Base-by-base conservation (phyloP, 129 eudicot genomes). In the Pittosporum tobira region DNA sequence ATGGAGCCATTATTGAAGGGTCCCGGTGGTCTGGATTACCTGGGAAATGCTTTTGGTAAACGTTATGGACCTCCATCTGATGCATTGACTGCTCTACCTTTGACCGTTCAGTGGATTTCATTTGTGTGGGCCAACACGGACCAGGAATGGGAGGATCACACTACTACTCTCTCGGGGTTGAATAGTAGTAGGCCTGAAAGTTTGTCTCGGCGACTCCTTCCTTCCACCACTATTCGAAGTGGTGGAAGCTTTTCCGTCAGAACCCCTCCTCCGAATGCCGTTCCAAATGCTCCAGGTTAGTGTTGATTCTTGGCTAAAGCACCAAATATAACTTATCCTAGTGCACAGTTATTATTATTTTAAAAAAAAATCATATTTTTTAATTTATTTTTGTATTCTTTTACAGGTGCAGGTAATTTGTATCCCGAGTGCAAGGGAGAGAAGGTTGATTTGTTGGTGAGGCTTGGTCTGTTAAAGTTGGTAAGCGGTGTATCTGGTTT, bases 1-100 rank as follows among this genome's bases (percentile, higher is more conserved):
- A 73, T 87, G 83, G 94, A 87, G 64, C 99, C 99, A 15, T 55
- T 87, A 48, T 68, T 93, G 57, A 93, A 77, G 72, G 99, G 99
- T 57, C 91, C 96, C 47, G 93, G 84, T 15, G 99, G 91, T 47
- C 73, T 84, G 34, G 88, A 81, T 23, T 93, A 75, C 76, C 65
- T 93, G 64, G 68, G 75, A 24, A 81, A 83, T 50, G 86, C 88
- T 31, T 93, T 93, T 72, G 73, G 72, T 56, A 76, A 70, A 59
- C 88, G 68, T 49, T 81, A 79, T 72, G 99, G 99, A 2, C 79
- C 76, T 61, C 94, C 99, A 22, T 72, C 88, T 19, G 72, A 79
- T 57, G 94, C 93, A 25, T 57, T 15, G 21, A 29, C 68, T 54
- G 61, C 82, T 47, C 73, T 93, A 49, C 94, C 96, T 9, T 65